Evolutionary conservation across 768 basidiomycete species (phyloP).

Genomic region (Suillus paluster): DNA sequence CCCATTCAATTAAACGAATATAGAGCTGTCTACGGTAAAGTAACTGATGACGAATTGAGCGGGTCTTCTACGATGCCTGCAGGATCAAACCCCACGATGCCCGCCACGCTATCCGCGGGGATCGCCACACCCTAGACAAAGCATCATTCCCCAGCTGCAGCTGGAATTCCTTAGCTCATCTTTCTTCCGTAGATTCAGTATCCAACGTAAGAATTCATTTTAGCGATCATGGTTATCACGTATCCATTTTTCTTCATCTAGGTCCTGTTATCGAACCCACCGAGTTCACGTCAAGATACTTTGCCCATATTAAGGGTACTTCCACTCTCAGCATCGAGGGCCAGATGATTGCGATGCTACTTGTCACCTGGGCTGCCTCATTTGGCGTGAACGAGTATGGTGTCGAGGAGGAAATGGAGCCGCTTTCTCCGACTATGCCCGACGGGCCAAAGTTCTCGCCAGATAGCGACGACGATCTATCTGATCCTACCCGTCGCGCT

Average conservation of each 20-base stretch:
- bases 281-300: conserved; percentile 78
- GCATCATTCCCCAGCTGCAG: conserved; percentile 71
- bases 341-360: conserved; percentile 73
- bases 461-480: conserved; percentile 33
- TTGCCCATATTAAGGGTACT: conserved; percentile 64
- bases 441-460: conserved; percentile 13
- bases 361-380: conserved; percentile 89
- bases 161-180: conserved; percentile 81
- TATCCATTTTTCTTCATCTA: conserved; percentile 36
- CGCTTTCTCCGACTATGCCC: conserved; percentile 9
- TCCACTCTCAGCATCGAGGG: conserved; percentile 72
- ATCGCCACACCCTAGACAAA: conserved; percentile 22
- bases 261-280: conserved; percentile 85
- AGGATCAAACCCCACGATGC: conserved; percentile 26
- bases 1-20: conserved; percentile 11
- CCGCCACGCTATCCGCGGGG: conserved; percentile 13
- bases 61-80: conserved; percentile 15
- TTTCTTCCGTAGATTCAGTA: conserved; percentile 83
- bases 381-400: conserved; percentile 88
- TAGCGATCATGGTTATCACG: conserved; percentile 11
- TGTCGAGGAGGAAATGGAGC: conserved; percentile 42
- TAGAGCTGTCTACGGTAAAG: conserved; percentile 82
- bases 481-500: conserved; percentile 42
- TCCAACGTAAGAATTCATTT: conserved; percentile 67
- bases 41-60: conserved; percentile 46